A percentile compares a stretch with the other conserved stretches of the same genome.
These are phyloP conservation scores for Kodamaea neixiangensis DNA, from an alignment of 805 yeast species.

Conservation along the genomic window DNA sequence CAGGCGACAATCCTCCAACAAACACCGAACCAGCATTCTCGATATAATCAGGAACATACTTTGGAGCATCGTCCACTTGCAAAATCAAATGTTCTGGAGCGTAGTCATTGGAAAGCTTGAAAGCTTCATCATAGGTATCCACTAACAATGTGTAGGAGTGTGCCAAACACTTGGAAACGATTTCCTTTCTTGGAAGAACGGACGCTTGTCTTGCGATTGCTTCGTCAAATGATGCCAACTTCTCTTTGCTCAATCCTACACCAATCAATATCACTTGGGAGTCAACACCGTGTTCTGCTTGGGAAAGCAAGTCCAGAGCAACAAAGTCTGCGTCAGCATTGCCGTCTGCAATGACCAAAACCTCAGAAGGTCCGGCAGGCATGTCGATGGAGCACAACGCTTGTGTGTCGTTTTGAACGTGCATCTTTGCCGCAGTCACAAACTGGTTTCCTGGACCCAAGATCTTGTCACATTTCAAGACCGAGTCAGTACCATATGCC, in stretches of 20 bases:
- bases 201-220: conserved; percentile 86
- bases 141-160: conserved; percentile 85
- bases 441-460: conserved; percentile 99
- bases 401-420: conserved; percentile 90
- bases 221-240: conserved; percentile 69
- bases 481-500: conserved; percentile 96
- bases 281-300: conserved; percentile 98
- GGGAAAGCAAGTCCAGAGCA: conserved; percentile 93
- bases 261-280: conserved; percentile 95
- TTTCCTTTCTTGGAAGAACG: conserved; percentile 86
- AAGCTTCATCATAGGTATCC: conserved; percentile 72
- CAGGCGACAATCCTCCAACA: conserved; percentile 96
- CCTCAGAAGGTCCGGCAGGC: conserved; percentile 99
- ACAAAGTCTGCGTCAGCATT: conserved; percentile 92
- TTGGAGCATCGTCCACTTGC: conserved; percentile 79
- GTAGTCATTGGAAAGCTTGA: conserved; percentile 82
- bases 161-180: conserved; percentile 86
- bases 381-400: conserved; percentile 96
- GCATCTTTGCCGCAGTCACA: conserved; percentile 99
- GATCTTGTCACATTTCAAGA: conserved; percentile 94
- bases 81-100: conserved; percentile 98
- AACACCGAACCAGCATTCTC: conserved; percentile 96
- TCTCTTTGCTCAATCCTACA: conserved; percentile 60
- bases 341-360: conserved; percentile 89
- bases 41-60: conserved; percentile 66